Conservation (phyloP, 805 yeast genomes). For the Isabelozyma pseudorhagii region DNA sequence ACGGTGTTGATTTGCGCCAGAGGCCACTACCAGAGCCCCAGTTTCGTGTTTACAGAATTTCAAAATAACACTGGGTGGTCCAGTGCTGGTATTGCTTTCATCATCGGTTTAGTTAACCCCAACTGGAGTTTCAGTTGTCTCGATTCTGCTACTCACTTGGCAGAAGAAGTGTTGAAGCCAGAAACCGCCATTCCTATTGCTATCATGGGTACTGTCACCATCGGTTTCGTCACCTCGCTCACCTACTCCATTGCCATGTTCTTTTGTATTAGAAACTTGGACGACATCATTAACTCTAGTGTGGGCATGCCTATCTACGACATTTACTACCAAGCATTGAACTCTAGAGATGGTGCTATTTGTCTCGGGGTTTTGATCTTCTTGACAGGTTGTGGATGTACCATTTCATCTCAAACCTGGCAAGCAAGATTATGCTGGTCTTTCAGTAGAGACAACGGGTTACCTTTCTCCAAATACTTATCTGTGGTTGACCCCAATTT, state of each 20-base stretch:
- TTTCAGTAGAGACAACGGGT: constrained; percentile 41
- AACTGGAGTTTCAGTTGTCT: constrained; percentile 39
- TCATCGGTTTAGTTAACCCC: constrained; percentile 37
- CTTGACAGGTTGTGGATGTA: constrained; percentile 36
- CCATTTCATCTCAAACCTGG: constrained; percentile 41
- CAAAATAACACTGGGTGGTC: constrained; percentile 24
- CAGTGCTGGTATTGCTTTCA: constrained; percentile 33
- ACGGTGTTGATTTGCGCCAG: constrained; percentile 38
- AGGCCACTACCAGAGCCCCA: constrained; percentile 28
- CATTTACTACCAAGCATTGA: constrained; percentile 37
- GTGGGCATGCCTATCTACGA: constrained; percentile 41
- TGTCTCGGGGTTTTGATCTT: constrained; percentile 33
- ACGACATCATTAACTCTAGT: constrained; percentile 20
- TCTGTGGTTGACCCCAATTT: constrained; percentile 33
- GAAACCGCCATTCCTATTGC: constrained; percentile 38
- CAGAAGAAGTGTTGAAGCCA: constrained; percentile 38
- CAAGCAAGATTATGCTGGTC: constrained; percentile 44
- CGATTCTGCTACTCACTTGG: constrained; percentile 41
- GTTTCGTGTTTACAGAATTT: constrained; percentile 19
- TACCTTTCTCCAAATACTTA: constrained; percentile 39
- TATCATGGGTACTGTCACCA: constrained; percentile 37
- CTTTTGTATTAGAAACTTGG: constrained; percentile 32
- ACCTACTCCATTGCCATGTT: constrained; percentile 40
- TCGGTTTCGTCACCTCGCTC: constrained; percentile 38
- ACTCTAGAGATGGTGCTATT: constrained; percentile 32